Percentiles rank a stretch among this genome's conserved stretches.
phyloP scores from a whole-genome alignment of 129 eudicot genomes.

The Mikania micrantha region DNA sequence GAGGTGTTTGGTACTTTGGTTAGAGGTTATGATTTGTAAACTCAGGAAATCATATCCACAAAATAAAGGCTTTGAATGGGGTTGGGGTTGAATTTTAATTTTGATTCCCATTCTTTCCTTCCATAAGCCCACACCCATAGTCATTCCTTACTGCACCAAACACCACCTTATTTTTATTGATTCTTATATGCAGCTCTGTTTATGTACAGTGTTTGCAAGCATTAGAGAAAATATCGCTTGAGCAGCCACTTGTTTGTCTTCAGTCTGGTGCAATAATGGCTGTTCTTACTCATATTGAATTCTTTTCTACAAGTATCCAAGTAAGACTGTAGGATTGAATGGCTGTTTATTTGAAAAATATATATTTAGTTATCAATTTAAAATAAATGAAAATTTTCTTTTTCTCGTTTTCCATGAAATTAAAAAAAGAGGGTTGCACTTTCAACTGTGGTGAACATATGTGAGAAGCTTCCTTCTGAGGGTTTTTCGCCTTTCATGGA shows the following conservation, averaged over 20 bases:
- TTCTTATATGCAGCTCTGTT: not conserved
- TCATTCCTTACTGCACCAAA: not conserved
- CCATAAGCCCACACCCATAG: not conserved
- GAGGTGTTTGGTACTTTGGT: not conserved
- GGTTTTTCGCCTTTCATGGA: slow-evolving; percentile 69
- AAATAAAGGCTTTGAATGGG: not conserved
- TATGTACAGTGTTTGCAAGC: slow-evolving; percentile 90
- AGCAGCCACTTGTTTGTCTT: slow-evolving; percentile 82
- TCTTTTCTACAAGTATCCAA: slow-evolving; percentile 90
- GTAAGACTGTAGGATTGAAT: slow-evolving; percentile 25
- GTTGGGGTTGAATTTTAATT: not conserved
- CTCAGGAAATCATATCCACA: not conserved
- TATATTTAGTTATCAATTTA: not conserved
- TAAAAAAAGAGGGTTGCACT: slow-evolving; percentile 77
- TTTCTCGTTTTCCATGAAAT: not conserved
- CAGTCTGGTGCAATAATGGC: slow-evolving; percentile 87
- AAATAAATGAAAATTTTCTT: slow-evolving; percentile 1
- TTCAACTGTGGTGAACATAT: slow-evolving; percentile 74
- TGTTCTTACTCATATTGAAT: slow-evolving; percentile 69
- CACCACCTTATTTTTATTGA: not conserved
- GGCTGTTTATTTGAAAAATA: not conserved
- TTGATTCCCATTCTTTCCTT: not conserved
- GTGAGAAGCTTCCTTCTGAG: slow-evolving; percentile 71
- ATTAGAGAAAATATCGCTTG: slow-evolving; percentile 78
- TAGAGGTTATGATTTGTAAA: not conserved